Conservation (phyloP, 2,329 filamentous ascomycete species). For the Colletotrichum scovillei region DNA sequence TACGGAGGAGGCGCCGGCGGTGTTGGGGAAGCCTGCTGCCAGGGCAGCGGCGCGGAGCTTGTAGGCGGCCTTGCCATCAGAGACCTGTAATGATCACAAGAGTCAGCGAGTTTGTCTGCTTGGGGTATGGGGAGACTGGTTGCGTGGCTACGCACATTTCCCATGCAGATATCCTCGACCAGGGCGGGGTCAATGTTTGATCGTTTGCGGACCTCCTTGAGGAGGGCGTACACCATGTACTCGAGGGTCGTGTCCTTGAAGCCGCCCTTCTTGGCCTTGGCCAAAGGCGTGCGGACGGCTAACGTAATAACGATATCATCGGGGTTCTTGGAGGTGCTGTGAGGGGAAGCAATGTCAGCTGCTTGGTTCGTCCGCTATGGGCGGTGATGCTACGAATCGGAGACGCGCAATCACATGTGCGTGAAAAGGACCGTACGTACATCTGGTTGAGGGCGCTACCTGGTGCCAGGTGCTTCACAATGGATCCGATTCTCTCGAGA, state of each 20-base stretch:
- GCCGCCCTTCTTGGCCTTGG: constrained; percentile 90
- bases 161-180: constrained; percentile 90
- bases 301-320: constrained; percentile 98
- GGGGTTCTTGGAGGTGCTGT: constrained; percentile 88
- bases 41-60: constrained; percentile 89
- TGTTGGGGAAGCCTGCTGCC: constrained; percentile 94
- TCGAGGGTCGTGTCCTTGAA: constrained; percentile 96
- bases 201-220: constrained; percentile 80
- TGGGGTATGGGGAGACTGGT: neutral
- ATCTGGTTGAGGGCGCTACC: constrained; percentile 78
- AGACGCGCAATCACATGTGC: constrained; percentile 23
- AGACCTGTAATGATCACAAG: constrained; percentile 66
- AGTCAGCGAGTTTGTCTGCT: constrained; percentile 9
- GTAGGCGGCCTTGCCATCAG: constrained; percentile 87
- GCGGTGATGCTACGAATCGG: neutral
- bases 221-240: constrained; percentile 83
- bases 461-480: constrained; percentile 87
- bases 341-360: constrained; percentile 35
- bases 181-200: constrained; percentile 83
- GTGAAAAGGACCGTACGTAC: constrained; percentile 63
- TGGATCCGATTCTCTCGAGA: constrained; percentile 85
- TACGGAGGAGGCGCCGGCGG: constrained; percentile 80
- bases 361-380: neutral
- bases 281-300: constrained; percentile 87
- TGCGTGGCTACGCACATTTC: constrained; percentile 74